phyloP scores from a whole-genome alignment of 2,329 filamentous ascomycete genomes.

The Cryphonectria parasitica region DNA sequence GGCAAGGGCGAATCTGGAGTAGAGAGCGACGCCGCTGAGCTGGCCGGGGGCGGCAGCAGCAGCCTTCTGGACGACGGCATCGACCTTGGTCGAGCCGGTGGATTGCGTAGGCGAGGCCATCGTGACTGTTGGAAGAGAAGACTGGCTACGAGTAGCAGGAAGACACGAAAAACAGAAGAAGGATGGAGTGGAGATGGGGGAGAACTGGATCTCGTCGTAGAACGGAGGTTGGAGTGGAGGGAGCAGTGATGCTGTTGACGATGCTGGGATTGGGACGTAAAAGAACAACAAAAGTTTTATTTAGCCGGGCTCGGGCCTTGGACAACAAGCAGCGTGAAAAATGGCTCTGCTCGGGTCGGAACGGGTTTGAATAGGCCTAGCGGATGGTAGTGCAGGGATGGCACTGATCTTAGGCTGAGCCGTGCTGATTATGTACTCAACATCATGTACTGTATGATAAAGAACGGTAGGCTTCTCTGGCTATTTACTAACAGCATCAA shows the following conservation, averaged over 20 bases:
- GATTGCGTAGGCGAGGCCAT: slow-evolving; percentile 47
- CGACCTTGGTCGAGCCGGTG: slow-evolving; percentile 49
- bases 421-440: neutral
- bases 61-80: slow-evolving; percentile 48
- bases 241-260: slow-evolving; percentile 13
- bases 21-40: slow-evolving; percentile 67
- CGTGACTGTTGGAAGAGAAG: slow-evolving; percentile 37
- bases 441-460: neutral
- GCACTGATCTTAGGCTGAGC: neutral
- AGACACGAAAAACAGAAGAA: slow-evolving; percentile 32
- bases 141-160: slow-evolving; percentile 9
- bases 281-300: slow-evolving; percentile 18
- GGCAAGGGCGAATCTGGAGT: slow-evolving; percentile 95
- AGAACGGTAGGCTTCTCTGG: too few relatives aligned
- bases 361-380: slow-evolving; percentile 5
- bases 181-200: slow-evolving; percentile 35
- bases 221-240: neutral
- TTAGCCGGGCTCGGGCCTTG: slow-evolving; percentile 9
- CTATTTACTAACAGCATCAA: neutral
- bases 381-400: neutral
- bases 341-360: slow-evolving; percentile 10
- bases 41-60: slow-evolving; percentile 47
- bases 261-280: neutral
- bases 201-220: neutral
- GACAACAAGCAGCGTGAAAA: neutral